These are phyloP conservation scores for Yamagishiella unicocca DNA, from an alignment of 139 green algal genomes.

Conservation along the genomic window DNA sequence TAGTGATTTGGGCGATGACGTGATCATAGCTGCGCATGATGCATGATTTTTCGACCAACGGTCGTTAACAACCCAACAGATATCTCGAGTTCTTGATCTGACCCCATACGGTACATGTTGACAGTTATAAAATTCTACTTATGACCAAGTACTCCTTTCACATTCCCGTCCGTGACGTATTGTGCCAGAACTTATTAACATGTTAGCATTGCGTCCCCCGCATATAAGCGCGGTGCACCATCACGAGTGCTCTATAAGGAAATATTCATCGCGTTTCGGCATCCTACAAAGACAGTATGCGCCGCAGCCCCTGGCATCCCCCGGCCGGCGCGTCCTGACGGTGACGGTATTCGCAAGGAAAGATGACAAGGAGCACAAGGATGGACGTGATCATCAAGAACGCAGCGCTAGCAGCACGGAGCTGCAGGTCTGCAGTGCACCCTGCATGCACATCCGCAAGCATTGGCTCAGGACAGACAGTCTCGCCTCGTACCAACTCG, in stretches of 20 bases:
- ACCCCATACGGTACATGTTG: too few species aligned
- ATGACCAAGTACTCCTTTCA: too few species aligned
- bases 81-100: too few species aligned
- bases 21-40: background rate
- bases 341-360: conserved; percentile 18
- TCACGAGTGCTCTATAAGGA: too few species aligned
- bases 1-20: background rate
- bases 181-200: too few species aligned
- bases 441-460: too few species aligned
- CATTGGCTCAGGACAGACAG: too few species aligned
- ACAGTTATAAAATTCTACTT: too few species aligned
- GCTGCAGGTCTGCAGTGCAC: conserved; percentile 2
- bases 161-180: too few species aligned
- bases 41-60: too few species aligned
- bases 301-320: background rate
- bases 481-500: too few species aligned
- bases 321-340: background rate
- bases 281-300: background rate
- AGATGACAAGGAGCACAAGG: background rate
- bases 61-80: too few species aligned
- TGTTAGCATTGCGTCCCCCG: background rate
- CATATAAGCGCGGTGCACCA: background rate
- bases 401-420: background rate
- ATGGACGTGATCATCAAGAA: background rate
- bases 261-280: background rate